Evolutionary conservation across 192 early-diverging fungal species (phyloP).

Genomic region (Linnemannia zychae): DNA sequence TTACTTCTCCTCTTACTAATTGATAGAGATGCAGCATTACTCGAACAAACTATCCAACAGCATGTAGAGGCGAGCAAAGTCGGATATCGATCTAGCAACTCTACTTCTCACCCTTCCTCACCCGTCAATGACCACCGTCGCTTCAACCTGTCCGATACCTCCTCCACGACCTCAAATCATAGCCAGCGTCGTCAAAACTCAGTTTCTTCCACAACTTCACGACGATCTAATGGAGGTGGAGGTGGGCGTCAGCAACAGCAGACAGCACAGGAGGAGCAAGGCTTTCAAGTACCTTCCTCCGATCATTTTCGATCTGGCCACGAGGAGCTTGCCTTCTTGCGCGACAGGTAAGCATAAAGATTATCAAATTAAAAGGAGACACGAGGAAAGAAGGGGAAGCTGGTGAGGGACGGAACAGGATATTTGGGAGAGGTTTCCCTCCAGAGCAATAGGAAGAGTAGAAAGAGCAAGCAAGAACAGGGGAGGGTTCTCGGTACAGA

Average conservation of each 20-base stretch:
- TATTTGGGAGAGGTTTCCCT: neutral
- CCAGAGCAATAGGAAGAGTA: neutral
- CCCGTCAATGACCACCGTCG: constrained; percentile 34
- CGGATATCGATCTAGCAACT: constrained; percentile 41
- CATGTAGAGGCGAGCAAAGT: constrained; percentile 56
- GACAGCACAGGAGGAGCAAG: constrained; percentile 24
- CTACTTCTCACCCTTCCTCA: constrained; percentile 31
- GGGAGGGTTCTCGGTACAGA: neutral
- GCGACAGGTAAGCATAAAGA: constrained; percentile 37
- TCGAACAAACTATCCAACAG: constrained; percentile 51
- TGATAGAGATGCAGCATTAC: constrained; percentile 45
- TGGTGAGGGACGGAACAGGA: neutral
- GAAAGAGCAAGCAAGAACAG: neutral
- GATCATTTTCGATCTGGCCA: constrained; percentile 46
- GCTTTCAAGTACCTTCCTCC: constrained; percentile 29
- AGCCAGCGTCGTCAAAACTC: constrained; percentile 25
- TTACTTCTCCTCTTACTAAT: neutral
- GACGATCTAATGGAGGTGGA: constrained; percentile 19
- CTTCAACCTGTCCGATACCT: constrained; percentile 20
- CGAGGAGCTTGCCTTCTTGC: constrained; percentile 44
- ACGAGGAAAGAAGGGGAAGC: neutral
- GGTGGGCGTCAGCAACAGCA: constrained; percentile 24
- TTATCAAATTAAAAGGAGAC: neutral
- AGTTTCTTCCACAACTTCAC: constrained; percentile 20
- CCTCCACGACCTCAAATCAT: constrained; percentile 5